These are phyloP conservation scores for Alloteropsis semialata DNA, from an alignment of 176 grass and related monocot species.

Conservation along the genomic window DNA sequence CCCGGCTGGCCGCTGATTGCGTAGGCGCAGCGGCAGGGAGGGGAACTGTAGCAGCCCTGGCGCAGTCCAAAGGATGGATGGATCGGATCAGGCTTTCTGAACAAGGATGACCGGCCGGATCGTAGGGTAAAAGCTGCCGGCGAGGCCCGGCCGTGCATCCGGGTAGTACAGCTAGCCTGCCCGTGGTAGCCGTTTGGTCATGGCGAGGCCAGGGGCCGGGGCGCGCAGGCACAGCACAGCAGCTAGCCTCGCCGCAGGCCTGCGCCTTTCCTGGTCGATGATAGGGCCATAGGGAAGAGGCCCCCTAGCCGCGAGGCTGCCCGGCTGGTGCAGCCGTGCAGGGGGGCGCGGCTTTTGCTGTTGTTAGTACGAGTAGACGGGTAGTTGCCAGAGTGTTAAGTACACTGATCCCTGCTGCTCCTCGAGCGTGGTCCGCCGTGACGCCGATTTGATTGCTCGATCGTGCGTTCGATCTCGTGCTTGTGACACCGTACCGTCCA, in stretches of 20 bases:
- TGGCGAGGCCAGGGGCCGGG: background rate
- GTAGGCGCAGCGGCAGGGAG: background rate
- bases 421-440: background rate
- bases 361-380: background rate
- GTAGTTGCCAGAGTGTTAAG: background rate
- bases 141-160: background rate
- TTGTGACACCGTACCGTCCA: background rate
- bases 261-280: background rate
- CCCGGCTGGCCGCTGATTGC: background rate
- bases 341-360: background rate
- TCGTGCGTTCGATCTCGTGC: background rate
- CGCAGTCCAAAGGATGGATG: slow-evolving; percentile 10
- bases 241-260: background rate
- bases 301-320: background rate
- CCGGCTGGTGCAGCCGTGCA: background rate
- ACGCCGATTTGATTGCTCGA: background rate
- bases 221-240: no score
- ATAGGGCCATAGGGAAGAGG: background rate
- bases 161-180: background rate
- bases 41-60: slow-evolving; percentile 8
- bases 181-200: background rate
- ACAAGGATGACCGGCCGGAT: background rate
- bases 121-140: slow-evolving; percentile 17
- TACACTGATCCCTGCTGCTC: background rate
- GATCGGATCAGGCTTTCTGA: slow-evolving; percentile 38